Evolutionary conservation across 75 land plant genomes (phyloP).

Genomic region (Pinus tabuliformis): DNA sequence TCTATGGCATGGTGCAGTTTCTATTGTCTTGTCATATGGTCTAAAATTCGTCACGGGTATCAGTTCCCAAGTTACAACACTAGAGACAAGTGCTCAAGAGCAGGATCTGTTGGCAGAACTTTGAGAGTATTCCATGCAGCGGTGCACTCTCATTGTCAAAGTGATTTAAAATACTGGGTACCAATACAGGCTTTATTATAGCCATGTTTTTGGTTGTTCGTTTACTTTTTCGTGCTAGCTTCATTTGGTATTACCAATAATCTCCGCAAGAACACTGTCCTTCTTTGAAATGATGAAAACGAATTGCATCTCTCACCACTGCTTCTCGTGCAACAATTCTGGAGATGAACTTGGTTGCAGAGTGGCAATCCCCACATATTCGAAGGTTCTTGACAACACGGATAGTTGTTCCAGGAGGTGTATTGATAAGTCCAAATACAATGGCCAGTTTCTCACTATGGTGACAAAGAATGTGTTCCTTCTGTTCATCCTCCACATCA

Average conservation of each 20-base stretch:
- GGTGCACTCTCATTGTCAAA: too few species aligned
- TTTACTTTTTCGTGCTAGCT: too few species aligned
- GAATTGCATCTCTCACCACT: neutral
- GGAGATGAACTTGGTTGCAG: neutral
- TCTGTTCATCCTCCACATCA: neutral
- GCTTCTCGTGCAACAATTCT: neutral
- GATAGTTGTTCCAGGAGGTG: neutral
- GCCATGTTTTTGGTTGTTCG: too few species aligned
- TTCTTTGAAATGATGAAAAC: neutral
- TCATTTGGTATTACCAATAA: neutral
- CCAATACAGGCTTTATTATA: too few species aligned
- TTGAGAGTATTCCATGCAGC: too few species aligned
- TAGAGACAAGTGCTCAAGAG: too few species aligned
- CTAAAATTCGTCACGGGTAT: too few species aligned
- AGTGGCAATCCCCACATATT: constrained; percentile 1
- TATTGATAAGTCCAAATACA: neutral
- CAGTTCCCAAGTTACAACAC: too few species aligned
- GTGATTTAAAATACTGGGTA: too few species aligned
- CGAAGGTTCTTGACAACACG: neutral
- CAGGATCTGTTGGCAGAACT: too few species aligned
- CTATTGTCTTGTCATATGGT: too few species aligned
- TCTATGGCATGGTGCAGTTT: too few species aligned
- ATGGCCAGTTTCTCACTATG: neutral
- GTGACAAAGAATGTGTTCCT: neutral
- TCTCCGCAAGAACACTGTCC: neutral